Base-by-base conservation (phyloP, 495 filamentous ascomycete species). In the Beverwykella pulmonaria region DNA sequence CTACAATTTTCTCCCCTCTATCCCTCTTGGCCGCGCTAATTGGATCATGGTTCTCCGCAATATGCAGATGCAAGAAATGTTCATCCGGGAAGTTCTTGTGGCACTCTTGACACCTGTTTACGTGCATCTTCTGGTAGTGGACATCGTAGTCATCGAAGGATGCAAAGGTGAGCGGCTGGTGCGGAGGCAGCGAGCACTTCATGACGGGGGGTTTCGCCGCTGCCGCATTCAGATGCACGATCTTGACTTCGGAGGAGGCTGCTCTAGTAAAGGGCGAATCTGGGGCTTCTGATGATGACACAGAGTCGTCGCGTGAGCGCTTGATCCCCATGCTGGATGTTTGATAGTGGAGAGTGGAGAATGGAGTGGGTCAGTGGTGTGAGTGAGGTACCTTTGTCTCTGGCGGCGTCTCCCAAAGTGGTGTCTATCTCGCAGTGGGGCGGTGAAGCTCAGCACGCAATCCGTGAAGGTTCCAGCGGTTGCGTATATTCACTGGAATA, bases 41-140 rank as follows among this genome's bases (percentile, higher is more conserved):
- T 1, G 90, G 81, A 79, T 98, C 93, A 79, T 98, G 94, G 63
- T 90, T 91, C 76, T 98, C 94, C 66, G 90, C 86, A 65, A 97
- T 96, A 76, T 98, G 94, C 1, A 98, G 73, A 67, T 83, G 80
- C 60, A 98, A 78, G 55, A 94, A 88, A 61, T 84, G 83, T 6
- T 70, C 67, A 10, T 75, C 69, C 10, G 79, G 79, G 54, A 82
- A 78, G 63, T 83, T 83, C 78, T 85, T 92, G 53, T 83, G 79
- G 75, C 91, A 97, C 65, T 92, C 88, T 3, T 84, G 77, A 69
- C 94, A 98, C 23, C 94, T 86, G 75, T 98, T 93, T 41, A 84
- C 85, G 75, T 98, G 94, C 0, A 82, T 75, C 71, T 92, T 87
- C 22, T 80, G 79, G 75, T 97, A 97, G 75, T 98, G 94, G 29